A percentile compares a stretch with the other conserved stretches of the same genome.
Conservation (phyloP, 1,139 yeast species). For the Eremothecium cymbalariae region DNA sequence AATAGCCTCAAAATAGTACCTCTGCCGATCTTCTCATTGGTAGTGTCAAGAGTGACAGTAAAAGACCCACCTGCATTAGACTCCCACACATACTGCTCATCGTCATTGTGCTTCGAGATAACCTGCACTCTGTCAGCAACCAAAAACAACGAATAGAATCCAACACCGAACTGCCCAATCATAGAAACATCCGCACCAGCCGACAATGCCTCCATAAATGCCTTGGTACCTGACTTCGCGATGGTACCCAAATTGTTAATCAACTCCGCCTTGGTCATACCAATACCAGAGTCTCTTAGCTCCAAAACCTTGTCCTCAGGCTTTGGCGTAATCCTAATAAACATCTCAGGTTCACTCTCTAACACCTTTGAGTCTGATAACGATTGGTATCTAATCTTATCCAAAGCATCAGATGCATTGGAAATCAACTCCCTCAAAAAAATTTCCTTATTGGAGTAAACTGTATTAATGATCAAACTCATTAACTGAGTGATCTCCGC, state of each 20-base stretch:
- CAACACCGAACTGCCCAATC: slow-evolving; percentile 99
- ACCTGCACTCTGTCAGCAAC: slow-evolving; percentile 99
- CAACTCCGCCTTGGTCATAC: slow-evolving; percentile 99
- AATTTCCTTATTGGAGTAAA: slow-evolving; percentile 98
- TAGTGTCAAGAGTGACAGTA: slow-evolving; percentile 86
- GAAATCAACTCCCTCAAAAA: slow-evolving; percentile 98
- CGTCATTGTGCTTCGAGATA: slow-evolving; percentile 96
- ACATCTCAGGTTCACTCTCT: slow-evolving; percentile 93
- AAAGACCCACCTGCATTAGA: slow-evolving; percentile 99
- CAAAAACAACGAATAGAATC: slow-evolving; percentile 98
- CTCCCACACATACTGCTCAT: slow-evolving; percentile 99
- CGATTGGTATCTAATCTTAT: slow-evolving; percentile 96
- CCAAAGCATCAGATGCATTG: slow-evolving; percentile 93
- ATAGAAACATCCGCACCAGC: slow-evolving; percentile 99
- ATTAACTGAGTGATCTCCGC: slow-evolving; percentile 99
- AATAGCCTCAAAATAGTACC: slow-evolving; percentile 94
- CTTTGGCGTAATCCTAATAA: slow-evolving; percentile 93
- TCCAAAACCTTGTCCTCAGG: slow-evolving; percentile 92
- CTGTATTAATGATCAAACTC: slow-evolving; percentile 99
- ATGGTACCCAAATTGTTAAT: slow-evolving; percentile 99
- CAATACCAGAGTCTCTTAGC: slow-evolving; percentile 99
- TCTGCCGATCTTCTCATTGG: slow-evolving; percentile 80
- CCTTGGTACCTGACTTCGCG: slow-evolving; percentile 99
- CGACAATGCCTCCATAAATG: slow-evolving; percentile 97
- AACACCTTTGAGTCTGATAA: slow-evolving; percentile 85